Evolutionary conservation across 2,329 filamentous ascomycete genomes (phyloP).

Genomic region (Zelopaecilomyces penicillatus): DNA sequence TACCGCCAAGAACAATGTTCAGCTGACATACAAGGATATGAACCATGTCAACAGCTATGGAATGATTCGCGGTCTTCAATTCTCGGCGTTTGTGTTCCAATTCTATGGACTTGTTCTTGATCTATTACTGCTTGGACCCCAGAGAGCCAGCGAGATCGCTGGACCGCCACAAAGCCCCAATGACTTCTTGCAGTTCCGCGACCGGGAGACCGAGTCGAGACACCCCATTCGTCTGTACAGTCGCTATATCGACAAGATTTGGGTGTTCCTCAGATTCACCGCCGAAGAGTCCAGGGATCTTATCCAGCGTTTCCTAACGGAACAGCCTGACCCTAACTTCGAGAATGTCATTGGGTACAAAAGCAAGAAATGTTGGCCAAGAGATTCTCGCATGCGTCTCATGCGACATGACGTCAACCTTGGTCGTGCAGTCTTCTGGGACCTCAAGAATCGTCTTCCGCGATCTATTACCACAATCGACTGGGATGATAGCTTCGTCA

Average conservation of each 20-base stretch:
- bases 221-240: constrained; percentile 98
- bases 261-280: constrained; percentile 91
- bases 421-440: constrained; percentile 96
- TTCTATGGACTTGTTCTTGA: constrained; percentile 96
- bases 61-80: constrained; percentile 95
- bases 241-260: constrained; percentile 95
- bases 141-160: constrained; percentile 96
- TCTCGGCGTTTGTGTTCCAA: constrained; percentile 98
- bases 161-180: constrained; percentile 90
- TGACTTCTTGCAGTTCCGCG: constrained; percentile 94
- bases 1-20: constrained; percentile 98
- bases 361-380: constrained; percentile 99
- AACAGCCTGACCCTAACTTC: constrained; percentile 97
- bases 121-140: constrained; percentile 80
- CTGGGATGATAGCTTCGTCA: constrained; percentile 98
- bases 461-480: constrained; percentile 95
- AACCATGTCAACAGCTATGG: constrained; percentile 98
- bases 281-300: constrained; percentile 92
- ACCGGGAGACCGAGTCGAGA: constrained; percentile 81
- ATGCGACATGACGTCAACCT: constrained; percentile 99
- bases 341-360: constrained; percentile 98
- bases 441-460: constrained; percentile 92
- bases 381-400: constrained; percentile 92
- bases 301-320: constrained; percentile 94
- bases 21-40: constrained; percentile 99